Conservation (phyloP, 768 basidiomycete genomes). For the Agaricus blazei region DNA sequence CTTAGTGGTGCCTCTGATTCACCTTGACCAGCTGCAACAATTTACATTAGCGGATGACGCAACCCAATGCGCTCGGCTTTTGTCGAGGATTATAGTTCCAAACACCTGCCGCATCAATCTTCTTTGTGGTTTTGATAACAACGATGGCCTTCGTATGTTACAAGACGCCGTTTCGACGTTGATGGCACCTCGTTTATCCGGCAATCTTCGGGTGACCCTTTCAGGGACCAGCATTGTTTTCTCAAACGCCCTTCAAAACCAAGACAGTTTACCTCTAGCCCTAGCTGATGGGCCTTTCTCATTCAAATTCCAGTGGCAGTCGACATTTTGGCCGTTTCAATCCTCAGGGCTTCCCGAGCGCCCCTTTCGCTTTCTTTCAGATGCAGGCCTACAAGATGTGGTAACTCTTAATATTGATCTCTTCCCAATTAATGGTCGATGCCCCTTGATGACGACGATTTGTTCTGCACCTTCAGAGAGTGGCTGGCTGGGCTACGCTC, state of each 20-base stretch:
- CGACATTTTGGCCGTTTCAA: neutral
- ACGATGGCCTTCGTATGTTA: neutral
- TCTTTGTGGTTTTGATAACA: neutral
- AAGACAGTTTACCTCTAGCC: neutral
- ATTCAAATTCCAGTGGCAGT: slow-evolving; percentile 5
- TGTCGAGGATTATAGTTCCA: neutral
- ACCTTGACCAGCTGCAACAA: neutral
- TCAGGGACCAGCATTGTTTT: neutral
- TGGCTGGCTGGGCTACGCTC: neutral
- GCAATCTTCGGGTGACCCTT: neutral
- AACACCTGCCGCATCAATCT: neutral
- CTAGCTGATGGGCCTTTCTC: neutral
- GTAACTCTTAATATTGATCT: neutral
- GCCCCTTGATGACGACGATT: neutral
- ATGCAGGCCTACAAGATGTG: neutral
- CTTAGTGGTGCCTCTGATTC: neutral
- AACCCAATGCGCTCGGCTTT: neutral
- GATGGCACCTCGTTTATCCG: neutral
- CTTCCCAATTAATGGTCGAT: neutral
- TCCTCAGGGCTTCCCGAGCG: neutral
- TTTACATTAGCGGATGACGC: neutral
- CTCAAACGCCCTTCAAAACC: neutral
- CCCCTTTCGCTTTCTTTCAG: neutral
- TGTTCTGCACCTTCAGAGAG: neutral
- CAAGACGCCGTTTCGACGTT: neutral